These are phyloP conservation scores for Pythium periplocum DNA, from an alignment of 352 stramenopile species.

Conservation along the genomic window DNA sequence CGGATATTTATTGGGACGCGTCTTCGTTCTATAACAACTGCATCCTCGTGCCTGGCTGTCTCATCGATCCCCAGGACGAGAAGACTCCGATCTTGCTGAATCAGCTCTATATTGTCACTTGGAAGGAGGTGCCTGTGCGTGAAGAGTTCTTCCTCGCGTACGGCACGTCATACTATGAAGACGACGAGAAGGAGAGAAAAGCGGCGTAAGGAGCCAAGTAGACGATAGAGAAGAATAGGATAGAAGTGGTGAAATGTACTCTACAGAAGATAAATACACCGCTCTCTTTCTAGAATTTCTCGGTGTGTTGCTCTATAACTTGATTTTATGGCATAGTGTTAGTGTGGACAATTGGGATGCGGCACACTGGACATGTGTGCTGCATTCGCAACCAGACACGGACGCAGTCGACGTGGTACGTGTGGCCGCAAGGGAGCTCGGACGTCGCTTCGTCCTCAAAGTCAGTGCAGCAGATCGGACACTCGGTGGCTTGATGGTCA, in stretches of 20 bases:
- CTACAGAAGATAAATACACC: constrained; percentile 9
- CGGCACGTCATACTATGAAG: constrained; percentile 86
- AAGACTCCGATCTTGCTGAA: constrained; percentile 75
- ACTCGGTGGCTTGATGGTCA: constrained; percentile 40
- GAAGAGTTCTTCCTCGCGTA: constrained; percentile 88
- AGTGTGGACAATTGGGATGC: constrained; percentile 19
- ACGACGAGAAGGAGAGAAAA: constrained; percentile 58
- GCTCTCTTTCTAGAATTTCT: constrained; percentile 6
- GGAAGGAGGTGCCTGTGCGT: constrained; percentile 78
- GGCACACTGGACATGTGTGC: constrained; percentile 69
- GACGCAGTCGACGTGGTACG: constrained; percentile 61
- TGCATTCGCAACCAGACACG: constrained; percentile 65
- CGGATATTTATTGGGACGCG: constrained; percentile 83
- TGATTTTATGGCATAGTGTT: constrained; percentile 1
- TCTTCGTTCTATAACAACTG: constrained; percentile 89
- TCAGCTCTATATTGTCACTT: constrained; percentile 86
- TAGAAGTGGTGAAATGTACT: constrained; percentile 6
- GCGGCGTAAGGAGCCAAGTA: neutral
- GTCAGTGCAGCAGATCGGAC: constrained; percentile 56
- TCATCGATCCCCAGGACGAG: constrained; percentile 76
- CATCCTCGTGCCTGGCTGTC: constrained; percentile 81
- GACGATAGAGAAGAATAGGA: neutral
- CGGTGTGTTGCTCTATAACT: constrained; percentile 2
- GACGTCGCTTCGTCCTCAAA: constrained; percentile 39
- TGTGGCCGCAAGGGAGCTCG: constrained; percentile 53